Evolutionary conservation across 345 rosid genomes (phyloP).

Genomic region (Aquilaria yunnanensis): DNA sequence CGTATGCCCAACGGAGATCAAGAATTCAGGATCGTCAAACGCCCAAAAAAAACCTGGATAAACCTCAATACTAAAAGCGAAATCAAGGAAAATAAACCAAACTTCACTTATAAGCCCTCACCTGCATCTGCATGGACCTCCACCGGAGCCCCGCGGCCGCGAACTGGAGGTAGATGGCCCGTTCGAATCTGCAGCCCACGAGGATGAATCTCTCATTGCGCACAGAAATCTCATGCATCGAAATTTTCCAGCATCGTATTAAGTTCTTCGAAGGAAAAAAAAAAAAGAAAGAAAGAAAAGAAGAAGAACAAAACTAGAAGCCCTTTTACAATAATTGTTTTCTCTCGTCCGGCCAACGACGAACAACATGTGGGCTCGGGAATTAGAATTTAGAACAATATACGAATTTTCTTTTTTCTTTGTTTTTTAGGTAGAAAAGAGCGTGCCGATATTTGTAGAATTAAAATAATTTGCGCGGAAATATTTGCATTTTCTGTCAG

Average conservation of each 20-base stretch:
- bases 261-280: neutral
- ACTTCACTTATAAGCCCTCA: neutral
- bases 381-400: slow-evolving; percentile 3
- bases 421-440: too few relatives aligned
- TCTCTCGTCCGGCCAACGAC: too few relatives aligned
- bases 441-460: neutral
- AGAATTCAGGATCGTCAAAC: slow-evolving; percentile 8
- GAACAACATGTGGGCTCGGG: neutral
- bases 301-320: too few relatives aligned
- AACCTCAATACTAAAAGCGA: neutral
- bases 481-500: neutral
- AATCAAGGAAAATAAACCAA: neutral
- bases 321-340: too few relatives aligned
- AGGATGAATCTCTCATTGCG: slow-evolving; percentile 12
- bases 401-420: too few relatives aligned
- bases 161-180: slow-evolving; percentile 21
- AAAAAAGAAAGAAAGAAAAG: neutral
- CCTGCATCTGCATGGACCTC: slow-evolving; percentile 7
- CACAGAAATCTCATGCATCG: slow-evolving; percentile 3
- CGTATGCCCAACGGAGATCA: neutral
- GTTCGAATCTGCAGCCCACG: slow-evolving; percentile 17
- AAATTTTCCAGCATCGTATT: slow-evolving; percentile 3
- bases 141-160: slow-evolving; percentile 1
- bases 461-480: neutral
- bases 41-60: neutral